phyloP scores from a whole-genome alignment of 345 rosid species.

The Combretum micranthum region DNA sequence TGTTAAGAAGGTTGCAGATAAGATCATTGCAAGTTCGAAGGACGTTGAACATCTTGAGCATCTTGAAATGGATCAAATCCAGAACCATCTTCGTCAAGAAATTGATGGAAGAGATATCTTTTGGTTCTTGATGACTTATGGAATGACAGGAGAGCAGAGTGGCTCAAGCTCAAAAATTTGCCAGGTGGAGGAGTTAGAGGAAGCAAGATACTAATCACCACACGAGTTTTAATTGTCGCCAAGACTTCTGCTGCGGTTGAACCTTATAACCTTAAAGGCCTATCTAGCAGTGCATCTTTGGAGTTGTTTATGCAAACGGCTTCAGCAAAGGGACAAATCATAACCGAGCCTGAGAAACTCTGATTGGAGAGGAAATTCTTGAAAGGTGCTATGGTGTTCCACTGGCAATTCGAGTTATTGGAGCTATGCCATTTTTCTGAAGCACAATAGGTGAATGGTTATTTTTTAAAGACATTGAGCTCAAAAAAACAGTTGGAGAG shows the following conservation, averaged over 20 bases:
- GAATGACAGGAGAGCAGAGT: not conserved
- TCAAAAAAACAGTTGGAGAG: not conserved
- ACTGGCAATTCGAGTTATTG: conserved; percentile 15
- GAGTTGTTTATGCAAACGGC: conserved; percentile 3
- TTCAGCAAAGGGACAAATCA: not conserved
- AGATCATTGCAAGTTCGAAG: conserved; percentile 1
- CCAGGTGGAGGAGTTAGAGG: not conserved
- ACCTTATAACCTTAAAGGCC: not conserved
- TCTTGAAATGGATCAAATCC: conserved; percentile 1
- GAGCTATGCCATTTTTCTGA: conserved; percentile 8
- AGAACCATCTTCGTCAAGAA: not conserved
- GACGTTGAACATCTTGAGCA: not conserved
- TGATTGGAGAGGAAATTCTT: conserved; percentile 13
- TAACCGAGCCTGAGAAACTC: not conserved
- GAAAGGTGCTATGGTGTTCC: conserved; percentile 20
- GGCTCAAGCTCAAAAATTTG: not conserved
- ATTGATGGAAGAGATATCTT: conserved; percentile 5
- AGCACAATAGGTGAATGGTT: conserved; percentile 13
- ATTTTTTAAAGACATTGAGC: conserved; percentile 9
- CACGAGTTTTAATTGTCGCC: conserved; percentile 3
- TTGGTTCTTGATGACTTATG: conserved; percentile 12
- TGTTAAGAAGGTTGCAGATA: not conserved
- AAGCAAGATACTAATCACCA: conserved; percentile 5
- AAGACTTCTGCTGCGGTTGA: not conserved
- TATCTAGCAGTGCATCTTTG: conserved; percentile 2